Percentiles rank a stretch among this genome's conserved stretches.
Conservation (phyloP, 257 asterid species). For the Salvia splendens region DNA sequence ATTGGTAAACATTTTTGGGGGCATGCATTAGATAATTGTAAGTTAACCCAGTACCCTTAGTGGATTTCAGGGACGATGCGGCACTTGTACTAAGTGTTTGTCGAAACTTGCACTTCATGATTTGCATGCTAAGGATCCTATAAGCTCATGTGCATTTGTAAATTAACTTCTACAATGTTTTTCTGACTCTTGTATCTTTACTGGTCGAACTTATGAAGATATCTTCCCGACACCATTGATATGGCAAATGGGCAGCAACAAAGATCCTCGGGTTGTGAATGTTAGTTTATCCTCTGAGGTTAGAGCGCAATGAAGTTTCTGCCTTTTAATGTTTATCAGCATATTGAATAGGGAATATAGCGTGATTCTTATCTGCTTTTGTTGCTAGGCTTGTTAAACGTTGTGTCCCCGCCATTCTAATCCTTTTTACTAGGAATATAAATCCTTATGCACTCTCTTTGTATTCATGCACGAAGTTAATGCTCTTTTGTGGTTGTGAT, state of each 20-base stretch:
- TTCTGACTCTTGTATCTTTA: not conserved
- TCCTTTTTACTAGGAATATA: not conserved
- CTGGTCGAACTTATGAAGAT: slow-evolving; percentile 16
- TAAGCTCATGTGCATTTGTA: not conserved
- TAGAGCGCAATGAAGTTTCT: not conserved
- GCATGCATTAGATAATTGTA: not conserved
- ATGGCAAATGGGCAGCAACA: slow-evolving; percentile 62
- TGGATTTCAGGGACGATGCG: not conserved
- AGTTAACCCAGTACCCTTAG: slow-evolving; percentile 6
- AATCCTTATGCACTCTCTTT: not conserved
- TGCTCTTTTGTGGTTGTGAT: not conserved
- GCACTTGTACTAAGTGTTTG: no score
- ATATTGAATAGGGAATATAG: not conserved
- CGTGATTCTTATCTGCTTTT: slow-evolving; percentile 1
- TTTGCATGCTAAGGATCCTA: not conserved
- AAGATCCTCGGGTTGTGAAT: slow-evolving; percentile 69
- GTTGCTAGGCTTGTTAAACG: not conserved
- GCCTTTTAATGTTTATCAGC: not conserved
- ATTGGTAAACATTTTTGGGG: not conserved
- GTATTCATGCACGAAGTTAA: not conserved
- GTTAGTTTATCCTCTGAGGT: slow-evolving; percentile 31
- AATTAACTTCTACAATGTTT: not conserved
- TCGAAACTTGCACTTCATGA: not conserved
- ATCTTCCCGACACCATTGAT: slow-evolving; percentile 49
- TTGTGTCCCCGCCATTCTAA: not conserved